A percentile compares a stretch with the other conserved stretches of the same genome.
phyloP scores from a whole-genome alignment of 1,284 basidiomycete genomes.

The Psilocybe mexicana region DNA sequence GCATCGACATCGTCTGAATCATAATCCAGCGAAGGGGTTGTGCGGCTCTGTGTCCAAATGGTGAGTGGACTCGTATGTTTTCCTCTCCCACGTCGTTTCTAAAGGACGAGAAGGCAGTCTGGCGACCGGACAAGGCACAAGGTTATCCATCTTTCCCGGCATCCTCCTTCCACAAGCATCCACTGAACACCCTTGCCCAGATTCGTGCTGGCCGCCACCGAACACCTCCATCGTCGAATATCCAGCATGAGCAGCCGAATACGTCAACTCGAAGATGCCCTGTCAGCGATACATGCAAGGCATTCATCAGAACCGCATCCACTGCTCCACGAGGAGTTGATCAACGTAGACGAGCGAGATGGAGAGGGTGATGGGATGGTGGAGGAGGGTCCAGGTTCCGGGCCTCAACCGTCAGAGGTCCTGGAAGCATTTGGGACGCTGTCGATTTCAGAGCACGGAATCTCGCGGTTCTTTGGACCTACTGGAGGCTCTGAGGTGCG shows the following conservation, averaged over 20 bases:
- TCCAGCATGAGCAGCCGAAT: constrained; percentile 61
- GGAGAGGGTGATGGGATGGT: constrained; percentile 20
- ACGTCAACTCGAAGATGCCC: constrained; percentile 66
- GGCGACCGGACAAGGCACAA: constrained; percentile 64
- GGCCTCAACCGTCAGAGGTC: constrained; percentile 32
- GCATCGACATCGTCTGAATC: neutral
- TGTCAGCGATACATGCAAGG: constrained; percentile 50
- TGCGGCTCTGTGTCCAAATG: constrained; percentile 70
- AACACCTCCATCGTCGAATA: constrained; percentile 69
- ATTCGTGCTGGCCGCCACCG: constrained; percentile 72
- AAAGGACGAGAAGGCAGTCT: constrained; percentile 46
- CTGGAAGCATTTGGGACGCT: constrained; percentile 63
- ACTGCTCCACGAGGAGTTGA: constrained; percentile 58
- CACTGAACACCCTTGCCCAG: constrained; percentile 30
- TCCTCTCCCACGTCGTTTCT: neutral
- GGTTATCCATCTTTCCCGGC: constrained; percentile 33
- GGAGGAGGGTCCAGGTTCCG: constrained; percentile 12
- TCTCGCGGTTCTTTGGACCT: constrained; percentile 63
- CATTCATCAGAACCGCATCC: constrained; percentile 60
- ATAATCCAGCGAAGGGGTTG: constrained; percentile 50
- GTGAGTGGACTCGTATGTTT: constrained; percentile 33
- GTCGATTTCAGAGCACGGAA: constrained; percentile 59
- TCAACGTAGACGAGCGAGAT: constrained; percentile 37
- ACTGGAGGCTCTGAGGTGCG: constrained; percentile 63
- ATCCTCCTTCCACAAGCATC: neutral